Evolutionary conservation across 768 basidiomycete species (phyloP).

Genomic region (Panus rudis): DNA sequence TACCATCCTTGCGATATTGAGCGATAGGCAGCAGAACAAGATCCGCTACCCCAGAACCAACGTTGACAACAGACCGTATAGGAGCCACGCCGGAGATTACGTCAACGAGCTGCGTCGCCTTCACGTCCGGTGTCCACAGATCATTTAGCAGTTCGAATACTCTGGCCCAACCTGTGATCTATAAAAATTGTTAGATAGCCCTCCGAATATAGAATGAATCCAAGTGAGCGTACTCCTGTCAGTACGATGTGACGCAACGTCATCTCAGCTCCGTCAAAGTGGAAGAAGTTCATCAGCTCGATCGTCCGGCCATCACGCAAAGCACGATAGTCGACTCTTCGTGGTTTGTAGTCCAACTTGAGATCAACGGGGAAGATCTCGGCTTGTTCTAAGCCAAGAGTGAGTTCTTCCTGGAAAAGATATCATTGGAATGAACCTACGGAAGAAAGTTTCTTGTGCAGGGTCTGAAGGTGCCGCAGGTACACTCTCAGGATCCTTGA

Average conservation of each 20-base stretch:
- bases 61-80: conserved; percentile 94
- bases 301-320: conserved; percentile 87
- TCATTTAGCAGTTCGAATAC: conserved; percentile 92
- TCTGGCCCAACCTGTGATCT: conserved; percentile 92
- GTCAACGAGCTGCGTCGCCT: conserved; percentile 95
- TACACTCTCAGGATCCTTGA: conserved; percentile 54
- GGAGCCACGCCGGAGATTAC: conserved; percentile 96
- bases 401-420: too few relatives aligned
- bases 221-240: conserved; percentile 61
- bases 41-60: conserved; percentile 95
- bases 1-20: conserved; percentile 95
- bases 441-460: conserved; percentile 60
- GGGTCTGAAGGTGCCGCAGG: conserved; percentile 29
- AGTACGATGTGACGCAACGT: conserved; percentile 89
- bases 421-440: conserved; percentile 35
- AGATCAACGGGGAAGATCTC: conserved; percentile 94
- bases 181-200: conserved; percentile 6
- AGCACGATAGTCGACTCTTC: conserved; percentile 90
- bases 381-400: conserved; percentile 59
- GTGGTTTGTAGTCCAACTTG: conserved; percentile 97
- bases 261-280: conserved; percentile 99
- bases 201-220: neutral
- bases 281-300: conserved; percentile 99
- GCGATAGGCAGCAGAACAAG: conserved; percentile 92
- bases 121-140: conserved; percentile 98